Evolutionary conservation across 768 basidiomycete species (phyloP).

Genomic region (Terana coerulea): DNA sequence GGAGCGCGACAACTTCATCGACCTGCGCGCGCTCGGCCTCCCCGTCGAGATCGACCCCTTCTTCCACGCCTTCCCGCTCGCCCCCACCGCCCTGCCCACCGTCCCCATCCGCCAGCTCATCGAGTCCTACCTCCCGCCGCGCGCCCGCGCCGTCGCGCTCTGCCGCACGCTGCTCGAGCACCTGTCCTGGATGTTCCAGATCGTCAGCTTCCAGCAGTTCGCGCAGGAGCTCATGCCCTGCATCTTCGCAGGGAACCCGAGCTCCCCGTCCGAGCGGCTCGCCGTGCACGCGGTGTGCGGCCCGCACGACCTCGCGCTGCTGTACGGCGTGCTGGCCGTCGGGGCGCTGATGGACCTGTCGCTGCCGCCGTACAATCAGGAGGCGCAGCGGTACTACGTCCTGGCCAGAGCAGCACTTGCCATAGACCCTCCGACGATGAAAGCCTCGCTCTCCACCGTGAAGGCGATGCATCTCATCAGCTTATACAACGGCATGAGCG

Average conservation of each 20-base stretch:
- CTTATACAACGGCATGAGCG: conserved; percentile 66
- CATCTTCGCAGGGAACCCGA: conserved; percentile 34
- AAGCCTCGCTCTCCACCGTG: conserved; percentile 62
- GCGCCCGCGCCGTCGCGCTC: conserved; percentile 49
- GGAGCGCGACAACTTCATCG: conserved; percentile 3
- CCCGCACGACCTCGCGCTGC: conserved; percentile 24
- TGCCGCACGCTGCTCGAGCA: conserved; percentile 66
- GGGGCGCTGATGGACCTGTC: conserved; percentile 22
- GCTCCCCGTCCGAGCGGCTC: conserved; percentile 2
- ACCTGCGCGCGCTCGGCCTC: conserved; percentile 17
- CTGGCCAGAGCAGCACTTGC: conserved; percentile 56
- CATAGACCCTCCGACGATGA: conserved; percentile 61
- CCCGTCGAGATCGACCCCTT: conserved; percentile 18
- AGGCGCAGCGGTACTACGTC: conserved; percentile 56
- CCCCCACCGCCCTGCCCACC: conserved; percentile 18
- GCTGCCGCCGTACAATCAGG: conserved; percentile 24
- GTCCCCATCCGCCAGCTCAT: conserved; percentile 14
- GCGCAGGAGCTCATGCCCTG: conserved; percentile 57
- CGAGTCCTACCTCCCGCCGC: conserved; percentile 33
- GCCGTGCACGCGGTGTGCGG: conserved; percentile 5
- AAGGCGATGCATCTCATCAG: conserved; percentile 66
- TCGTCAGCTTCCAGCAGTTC: conserved; percentile 57
- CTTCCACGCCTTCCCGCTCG: conserved; percentile 22
- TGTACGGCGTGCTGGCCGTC: conserved; percentile 22
- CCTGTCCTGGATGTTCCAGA: conserved; percentile 52